Percentiles rank a stretch among this genome's conserved stretches.
Conservation (phyloP, 129 eudicot genomes). For the Mikania micrantha region DNA sequence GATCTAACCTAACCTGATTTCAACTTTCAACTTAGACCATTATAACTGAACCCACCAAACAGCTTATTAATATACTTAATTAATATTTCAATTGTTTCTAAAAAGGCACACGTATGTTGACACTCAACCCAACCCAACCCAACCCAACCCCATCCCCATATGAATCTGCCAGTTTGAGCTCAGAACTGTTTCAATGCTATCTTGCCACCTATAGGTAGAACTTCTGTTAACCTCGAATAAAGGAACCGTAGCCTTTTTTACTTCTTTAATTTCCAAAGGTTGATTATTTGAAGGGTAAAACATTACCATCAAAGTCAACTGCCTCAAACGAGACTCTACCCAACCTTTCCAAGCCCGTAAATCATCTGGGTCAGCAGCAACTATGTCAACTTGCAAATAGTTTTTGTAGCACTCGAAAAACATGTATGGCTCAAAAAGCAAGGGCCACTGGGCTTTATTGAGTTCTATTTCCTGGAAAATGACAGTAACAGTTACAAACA, state of each 20-base stretch:
- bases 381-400: slow-evolving; percentile 78
- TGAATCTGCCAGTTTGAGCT: neutral
- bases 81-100: neutral
- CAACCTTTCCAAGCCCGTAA: slow-evolving; percentile 96
- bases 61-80: neutral
- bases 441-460: slow-evolving; percentile 63
- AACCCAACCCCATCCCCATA: neutral
- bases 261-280: neutral
- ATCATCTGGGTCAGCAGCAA: slow-evolving; percentile 73
- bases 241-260: neutral
- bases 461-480: slow-evolving; percentile 81
- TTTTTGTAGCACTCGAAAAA: slow-evolving; percentile 85
- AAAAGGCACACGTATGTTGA: neutral
- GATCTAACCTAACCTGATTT: neutral
- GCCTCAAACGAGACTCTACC: slow-evolving; percentile 97
- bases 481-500: neutral
- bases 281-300: slow-evolving; percentile 6
- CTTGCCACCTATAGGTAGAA: neutral
- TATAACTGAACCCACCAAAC: neutral
- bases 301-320: slow-evolving; percentile 85
- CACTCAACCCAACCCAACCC: neutral
- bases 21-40: neutral
- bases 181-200: neutral
- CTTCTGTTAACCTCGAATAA: neutral
- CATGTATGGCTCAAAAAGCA: slow-evolving; percentile 69